phyloP scores from a whole-genome alignment of 1,284 basidiomycete genomes.

The Porodaedalea pini region DNA sequence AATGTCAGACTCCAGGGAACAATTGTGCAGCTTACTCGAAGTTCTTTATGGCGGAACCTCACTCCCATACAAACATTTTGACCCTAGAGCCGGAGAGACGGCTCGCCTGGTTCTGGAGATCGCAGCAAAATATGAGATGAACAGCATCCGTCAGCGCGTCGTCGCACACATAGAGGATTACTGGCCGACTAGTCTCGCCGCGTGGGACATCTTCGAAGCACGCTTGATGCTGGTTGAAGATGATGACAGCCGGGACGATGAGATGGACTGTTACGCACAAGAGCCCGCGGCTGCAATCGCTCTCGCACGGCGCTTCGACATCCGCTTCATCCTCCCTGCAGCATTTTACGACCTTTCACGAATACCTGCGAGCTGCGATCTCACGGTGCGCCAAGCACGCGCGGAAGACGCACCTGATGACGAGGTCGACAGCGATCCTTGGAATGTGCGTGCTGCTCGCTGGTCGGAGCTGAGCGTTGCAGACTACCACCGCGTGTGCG shows the following conservation, averaged over 20 bases:
- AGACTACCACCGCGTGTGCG: slow-evolving; percentile 9
- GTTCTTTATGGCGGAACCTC: too few species aligned
- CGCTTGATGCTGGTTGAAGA: background rate
- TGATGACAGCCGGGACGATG: background rate
- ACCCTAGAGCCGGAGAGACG: background rate
- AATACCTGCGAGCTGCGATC: background rate
- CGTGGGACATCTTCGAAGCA: slow-evolving; percentile 8
- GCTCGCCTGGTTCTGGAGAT: slow-evolving; percentile 1
- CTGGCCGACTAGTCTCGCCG: slow-evolving; percentile 1
- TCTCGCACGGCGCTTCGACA: slow-evolving; percentile 5
- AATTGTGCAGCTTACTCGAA: too few species aligned
- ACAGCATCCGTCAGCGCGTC: slow-evolving; percentile 7
- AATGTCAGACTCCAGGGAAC: too few species aligned
- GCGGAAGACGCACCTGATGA: background rate
- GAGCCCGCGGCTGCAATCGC: slow-evolving; percentile 8
- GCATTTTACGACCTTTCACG: slow-evolving; percentile 13
- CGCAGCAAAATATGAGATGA: slow-evolving; percentile 11
- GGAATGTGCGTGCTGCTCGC: slow-evolving; percentile 3
- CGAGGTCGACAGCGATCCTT: background rate
- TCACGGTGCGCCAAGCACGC: background rate
- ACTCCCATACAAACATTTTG: slow-evolving; percentile 5
- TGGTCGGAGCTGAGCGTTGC: background rate
- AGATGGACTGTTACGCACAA: slow-evolving; percentile 1
- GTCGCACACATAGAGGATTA: slow-evolving; percentile 1
- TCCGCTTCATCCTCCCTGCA: slow-evolving; percentile 4